phyloP scores from a whole-genome alignment of 1,139 yeast genomes.

The Candida sojae region DNA sequence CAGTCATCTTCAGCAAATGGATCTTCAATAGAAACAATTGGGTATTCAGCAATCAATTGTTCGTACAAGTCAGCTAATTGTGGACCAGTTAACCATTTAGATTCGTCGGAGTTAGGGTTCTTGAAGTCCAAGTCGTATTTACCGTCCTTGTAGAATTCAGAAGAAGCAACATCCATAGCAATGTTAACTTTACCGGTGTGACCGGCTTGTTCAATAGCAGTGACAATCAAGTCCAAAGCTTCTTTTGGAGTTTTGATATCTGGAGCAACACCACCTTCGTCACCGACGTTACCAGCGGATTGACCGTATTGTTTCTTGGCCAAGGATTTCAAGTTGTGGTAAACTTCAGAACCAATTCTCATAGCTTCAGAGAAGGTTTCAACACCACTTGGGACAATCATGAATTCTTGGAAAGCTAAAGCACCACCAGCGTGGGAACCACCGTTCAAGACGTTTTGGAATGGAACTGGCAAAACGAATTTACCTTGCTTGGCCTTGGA shows the following conservation, averaged over 20 bases:
- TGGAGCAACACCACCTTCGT: constrained; percentile 99
- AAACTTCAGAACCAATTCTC: constrained; percentile 94
- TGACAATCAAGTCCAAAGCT: constrained; percentile 89
- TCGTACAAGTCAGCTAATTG: constrained; percentile 83
- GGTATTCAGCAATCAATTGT: constrained; percentile 79
- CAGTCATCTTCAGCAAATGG: constrained; percentile 99
- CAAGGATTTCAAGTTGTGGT: constrained; percentile 88
- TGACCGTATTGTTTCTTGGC: constrained; percentile 93
- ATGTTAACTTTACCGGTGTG: constrained; percentile 87
- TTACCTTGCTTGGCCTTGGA: constrained; percentile 59
- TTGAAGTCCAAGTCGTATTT: constrained; percentile 96
- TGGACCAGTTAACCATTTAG: constrained; percentile 87
- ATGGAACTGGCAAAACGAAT: constrained; percentile 90
- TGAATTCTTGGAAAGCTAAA: constrained; percentile 96
- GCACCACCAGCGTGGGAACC: constrained; percentile 99
- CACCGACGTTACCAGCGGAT: constrained; percentile 99
- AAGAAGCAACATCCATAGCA: constrained; percentile 94
- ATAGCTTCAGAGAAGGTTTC: constrained; percentile 87
- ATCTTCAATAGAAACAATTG: constrained; percentile 96
- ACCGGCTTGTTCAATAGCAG: constrained; percentile 88
- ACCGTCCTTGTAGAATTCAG: constrained; percentile 95
- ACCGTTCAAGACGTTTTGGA: constrained; percentile 97
- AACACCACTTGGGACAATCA: constrained; percentile 94
- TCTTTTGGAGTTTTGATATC: constrained; percentile 89
- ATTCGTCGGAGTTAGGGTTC: constrained; percentile 85